Evolutionary conservation across 139 green algal species (phyloP).

Genomic region (Prasinococcaceae sp.): DNA sequence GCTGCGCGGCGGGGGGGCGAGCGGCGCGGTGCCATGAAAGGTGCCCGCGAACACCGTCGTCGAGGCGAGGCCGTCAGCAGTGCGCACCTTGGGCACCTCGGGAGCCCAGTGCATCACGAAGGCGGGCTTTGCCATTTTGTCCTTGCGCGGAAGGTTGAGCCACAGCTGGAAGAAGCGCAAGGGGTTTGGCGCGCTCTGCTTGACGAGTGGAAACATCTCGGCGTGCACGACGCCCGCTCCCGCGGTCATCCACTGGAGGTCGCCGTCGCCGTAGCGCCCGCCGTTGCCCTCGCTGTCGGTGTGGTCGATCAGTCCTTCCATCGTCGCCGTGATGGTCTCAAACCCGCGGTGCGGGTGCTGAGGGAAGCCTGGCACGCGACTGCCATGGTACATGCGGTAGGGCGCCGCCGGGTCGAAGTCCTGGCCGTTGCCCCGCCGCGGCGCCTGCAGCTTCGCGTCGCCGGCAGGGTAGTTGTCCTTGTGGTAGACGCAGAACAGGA

Average conservation of each 20-base stretch:
- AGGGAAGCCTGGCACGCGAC: slow-evolving; percentile 12
- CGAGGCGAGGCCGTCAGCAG: slow-evolving; percentile 15
- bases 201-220: slow-evolving; percentile 18
- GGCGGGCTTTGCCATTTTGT: slow-evolving; percentile 12
- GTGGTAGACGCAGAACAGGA: slow-evolving; percentile 21
- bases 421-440: slow-evolving; percentile 10
- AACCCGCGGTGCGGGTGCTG: slow-evolving; percentile 26
- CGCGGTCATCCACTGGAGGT: slow-evolving; percentile 31
- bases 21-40: not conserved
- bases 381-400: slow-evolving; percentile 25
- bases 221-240: slow-evolving; percentile 20
- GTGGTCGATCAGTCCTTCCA: slow-evolving; percentile 17
- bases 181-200: not conserved
- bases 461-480: slow-evolving; percentile 13
- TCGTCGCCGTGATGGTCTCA: slow-evolving; percentile 22
- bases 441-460: slow-evolving; percentile 8
- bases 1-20: slow-evolving; percentile 3
- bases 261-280: slow-evolving; percentile 19
- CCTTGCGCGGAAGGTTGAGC: slow-evolving; percentile 24
- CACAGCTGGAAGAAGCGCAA: slow-evolving; percentile 22
- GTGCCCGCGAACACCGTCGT: slow-evolving; percentile 13
- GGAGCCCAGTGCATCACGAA: slow-evolving; percentile 24
- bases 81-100: slow-evolving; percentile 7
- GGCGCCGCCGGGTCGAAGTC: slow-evolving; percentile 11
- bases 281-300: slow-evolving; percentile 20